Percentiles rank a stretch among this genome's conserved stretches.
Evolutionary conservation across 2,329 filamentous ascomycete species (phyloP).

Genomic region (Alternaria novae-zelandiae): DNA sequence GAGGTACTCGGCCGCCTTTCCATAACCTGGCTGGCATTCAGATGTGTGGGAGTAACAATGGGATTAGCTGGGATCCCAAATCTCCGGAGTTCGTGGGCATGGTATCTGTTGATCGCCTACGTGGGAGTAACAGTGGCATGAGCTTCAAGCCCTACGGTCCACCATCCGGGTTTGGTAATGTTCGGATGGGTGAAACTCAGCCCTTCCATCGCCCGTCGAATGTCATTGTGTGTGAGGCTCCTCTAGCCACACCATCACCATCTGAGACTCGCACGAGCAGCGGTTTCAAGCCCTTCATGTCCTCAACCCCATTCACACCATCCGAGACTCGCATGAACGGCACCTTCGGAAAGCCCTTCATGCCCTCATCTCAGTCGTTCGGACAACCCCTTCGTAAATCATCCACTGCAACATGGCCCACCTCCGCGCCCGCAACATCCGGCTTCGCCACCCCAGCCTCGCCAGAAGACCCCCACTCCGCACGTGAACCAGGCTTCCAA

Average conservation of each 20-base stretch:
- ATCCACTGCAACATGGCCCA: not conserved
- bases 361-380: not conserved
- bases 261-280: not conserved
- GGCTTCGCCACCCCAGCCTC: not conserved
- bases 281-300: not conserved
- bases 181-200: not conserved
- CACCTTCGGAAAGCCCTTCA: no score
- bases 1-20: not conserved
- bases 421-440: not conserved
- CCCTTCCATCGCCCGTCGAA: not conserved
- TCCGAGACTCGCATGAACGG: no score
- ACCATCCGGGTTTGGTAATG: not conserved
- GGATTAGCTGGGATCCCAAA: not conserved
- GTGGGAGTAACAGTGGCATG: not conserved
- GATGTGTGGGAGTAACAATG: not conserved
- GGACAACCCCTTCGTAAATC: no score
- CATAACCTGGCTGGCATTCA: not conserved
- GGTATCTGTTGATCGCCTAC: not conserved
- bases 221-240: not conserved
- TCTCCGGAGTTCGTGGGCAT: not conserved
- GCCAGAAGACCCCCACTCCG: not conserved
- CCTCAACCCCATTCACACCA: no score
- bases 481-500: not conserved
- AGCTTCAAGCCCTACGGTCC: no score
- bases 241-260: not conserved